Percentiles rank a stretch among this genome's conserved stretches.
phyloP scores from a whole-genome alignment of 768 basidiomycete species.

The Phlegmacium glaucopus region DNA sequence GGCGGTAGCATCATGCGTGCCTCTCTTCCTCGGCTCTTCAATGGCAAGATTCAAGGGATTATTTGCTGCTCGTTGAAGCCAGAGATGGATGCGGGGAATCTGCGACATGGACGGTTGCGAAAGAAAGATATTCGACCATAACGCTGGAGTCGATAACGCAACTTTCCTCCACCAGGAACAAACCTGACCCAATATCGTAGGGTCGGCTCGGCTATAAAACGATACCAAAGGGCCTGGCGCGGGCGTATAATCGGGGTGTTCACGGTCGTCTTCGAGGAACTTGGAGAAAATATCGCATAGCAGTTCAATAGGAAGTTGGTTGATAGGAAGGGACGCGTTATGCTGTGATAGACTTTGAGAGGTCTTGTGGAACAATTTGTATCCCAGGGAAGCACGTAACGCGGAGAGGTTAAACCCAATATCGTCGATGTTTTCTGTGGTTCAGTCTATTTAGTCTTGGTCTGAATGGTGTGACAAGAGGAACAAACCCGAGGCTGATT shows the following conservation, averaged over 20 bases:
- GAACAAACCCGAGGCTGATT: too few species aligned
- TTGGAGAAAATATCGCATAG: too few species aligned
- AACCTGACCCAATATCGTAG: slow-evolving; percentile 16
- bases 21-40: neutral
- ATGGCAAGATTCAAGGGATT: slow-evolving; percentile 7
- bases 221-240: neutral
- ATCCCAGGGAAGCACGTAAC: too few species aligned
- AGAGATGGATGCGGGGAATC: slow-evolving; percentile 3
- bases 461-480: too few species aligned
- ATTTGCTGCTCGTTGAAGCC: slow-evolving; percentile 12
- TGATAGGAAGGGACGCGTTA: too few species aligned
- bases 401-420: neutral
- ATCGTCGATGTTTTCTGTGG: neutral
- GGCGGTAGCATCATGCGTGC: neutral
- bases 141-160: slow-evolving; percentile 2
- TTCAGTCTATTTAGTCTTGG: too few species aligned
- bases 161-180: slow-evolving; percentile 17
- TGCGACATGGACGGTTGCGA: slow-evolving; percentile 5
- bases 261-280: too few species aligned
- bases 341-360: too few species aligned
- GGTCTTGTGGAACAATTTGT: too few species aligned
- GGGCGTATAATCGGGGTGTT: too few species aligned
- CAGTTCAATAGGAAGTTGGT: too few species aligned
- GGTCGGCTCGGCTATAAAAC: slow-evolving; percentile 1
- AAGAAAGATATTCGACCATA: slow-evolving; percentile 17